Evolutionary conservation across 768 basidiomycete genomes (phyloP).

Genomic region (Calvatia gigantea): DNA sequence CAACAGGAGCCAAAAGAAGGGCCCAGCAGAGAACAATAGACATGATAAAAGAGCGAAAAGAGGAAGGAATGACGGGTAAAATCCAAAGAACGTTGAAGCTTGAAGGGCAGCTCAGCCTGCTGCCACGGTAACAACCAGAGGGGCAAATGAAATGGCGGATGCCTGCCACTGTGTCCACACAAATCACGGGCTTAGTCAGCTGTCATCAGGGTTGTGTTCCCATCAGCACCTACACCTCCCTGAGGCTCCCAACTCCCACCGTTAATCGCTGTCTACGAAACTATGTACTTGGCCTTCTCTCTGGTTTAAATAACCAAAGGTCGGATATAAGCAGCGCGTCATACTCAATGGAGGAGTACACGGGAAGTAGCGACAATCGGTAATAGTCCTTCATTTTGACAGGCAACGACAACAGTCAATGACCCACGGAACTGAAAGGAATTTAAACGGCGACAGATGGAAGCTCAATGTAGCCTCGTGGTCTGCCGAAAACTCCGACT

Average conservation of each 20-base stretch:
- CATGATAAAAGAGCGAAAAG: slow-evolving; percentile 18
- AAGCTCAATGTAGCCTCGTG: too few relatives aligned
- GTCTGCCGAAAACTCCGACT: too few relatives aligned
- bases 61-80: slow-evolving; percentile 18
- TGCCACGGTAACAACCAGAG: slow-evolving; percentile 11
- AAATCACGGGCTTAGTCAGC: slow-evolving; percentile 4
- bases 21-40: slow-evolving; percentile 17
- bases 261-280: too few relatives aligned
- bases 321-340: too few relatives aligned
- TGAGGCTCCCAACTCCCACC: neutral
- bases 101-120: neutral
- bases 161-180: neutral
- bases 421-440: too few relatives aligned
- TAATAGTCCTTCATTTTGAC: too few relatives aligned
- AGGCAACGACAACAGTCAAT: too few relatives aligned
- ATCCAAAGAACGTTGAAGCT: slow-evolving; percentile 9
- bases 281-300: too few relatives aligned
- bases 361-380: too few relatives aligned
- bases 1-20: slow-evolving; percentile 20
- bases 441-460: too few relatives aligned
- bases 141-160: neutral
- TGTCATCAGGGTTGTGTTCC: neutral
- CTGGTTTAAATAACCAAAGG: too few relatives aligned
- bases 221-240: neutral
- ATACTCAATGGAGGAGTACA: too few relatives aligned